Evolutionary conservation across 2,329 filamentous ascomycete species (phyloP), one percentile per base, ranked within the genome.

Genomic region (Trichoderma semiorbis): DNA sequence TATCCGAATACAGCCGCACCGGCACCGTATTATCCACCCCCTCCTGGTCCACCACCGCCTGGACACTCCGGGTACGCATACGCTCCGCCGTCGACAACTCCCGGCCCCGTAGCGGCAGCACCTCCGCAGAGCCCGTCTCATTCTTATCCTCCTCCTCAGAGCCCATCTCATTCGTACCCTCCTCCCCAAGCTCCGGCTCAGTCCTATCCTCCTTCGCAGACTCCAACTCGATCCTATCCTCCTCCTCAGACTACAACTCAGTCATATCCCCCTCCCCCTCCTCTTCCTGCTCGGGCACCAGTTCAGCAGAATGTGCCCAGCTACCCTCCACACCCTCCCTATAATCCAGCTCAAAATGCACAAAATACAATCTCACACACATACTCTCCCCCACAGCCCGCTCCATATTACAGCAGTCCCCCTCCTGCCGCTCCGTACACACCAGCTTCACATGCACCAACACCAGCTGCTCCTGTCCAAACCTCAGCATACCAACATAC

Each of bases 31-130:
- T 67, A 34, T 36, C 63, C 63, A 14, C 70, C 70, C 3, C 70
- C 64, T 63, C 70, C 70, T 34, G 64, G 57, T 26, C 43, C 70
- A n/a, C 57, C 70, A 7, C 64, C 70, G 8, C 7, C 63, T 39
- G 10, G 28, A 24, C 50, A 65, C 21, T 14, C 24, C 1, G 28
- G 18, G 50, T 63, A 65, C 28, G 11, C 57, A 14, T 26, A 61
- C 34, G 10, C n/a, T 26, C 36, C 57, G 14, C 2, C 55, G 8
- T 26, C 66, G 2, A 16, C 66, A 21, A n/a, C 32, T 5, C 50
- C 64, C 10, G 30, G 32, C 18, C n/a, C 50, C 0, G n/a, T 53
- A 24, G 16, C 28, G 18, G 7, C 43, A 12, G 28, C 18, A 3
- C 24, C 28, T 32, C 18, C 57, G 1, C 64, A 66, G 66, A 50